Evolutionary conservation across 2,329 filamentous ascomycete genomes (phyloP).

Genomic region (Dothideomycetes sp.): DNA sequence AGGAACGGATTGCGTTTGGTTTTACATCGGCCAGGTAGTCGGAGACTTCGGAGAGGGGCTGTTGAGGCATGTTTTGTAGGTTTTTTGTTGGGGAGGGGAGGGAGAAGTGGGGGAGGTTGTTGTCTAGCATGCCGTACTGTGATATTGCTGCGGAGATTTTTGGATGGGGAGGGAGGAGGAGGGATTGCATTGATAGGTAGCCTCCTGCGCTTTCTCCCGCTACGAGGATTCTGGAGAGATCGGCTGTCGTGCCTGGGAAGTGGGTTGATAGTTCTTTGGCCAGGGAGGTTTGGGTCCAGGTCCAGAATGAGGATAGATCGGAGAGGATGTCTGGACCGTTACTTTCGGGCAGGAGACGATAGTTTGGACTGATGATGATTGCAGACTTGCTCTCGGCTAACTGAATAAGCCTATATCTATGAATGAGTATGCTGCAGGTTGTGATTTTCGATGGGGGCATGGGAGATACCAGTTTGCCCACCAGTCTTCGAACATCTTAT

Average conservation of each 20-base stretch:
- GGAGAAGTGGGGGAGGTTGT: slow-evolving; percentile 18
- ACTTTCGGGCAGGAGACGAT: slow-evolving; percentile 44
- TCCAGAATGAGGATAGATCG: slow-evolving; percentile 42
- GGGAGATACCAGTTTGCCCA: slow-evolving; percentile 15
- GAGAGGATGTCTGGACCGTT: slow-evolving; percentile 38
- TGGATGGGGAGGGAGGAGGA: slow-evolving; percentile 2
- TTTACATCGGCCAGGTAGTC: slow-evolving; percentile 13
- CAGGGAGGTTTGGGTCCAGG: slow-evolving; percentile 29
- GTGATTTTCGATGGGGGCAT: slow-evolving; percentile 12
- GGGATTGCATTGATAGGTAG: slow-evolving; percentile 29
- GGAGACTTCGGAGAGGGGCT: slow-evolving; percentile 4
- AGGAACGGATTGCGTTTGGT: slow-evolving; percentile 13
- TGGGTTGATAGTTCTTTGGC: slow-evolving; percentile 12
- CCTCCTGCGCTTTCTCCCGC: slow-evolving; percentile 33
- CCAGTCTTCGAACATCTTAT: slow-evolving; percentile 11
- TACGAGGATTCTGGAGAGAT: slow-evolving; percentile 24
- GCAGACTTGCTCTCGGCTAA: slow-evolving; percentile 32
- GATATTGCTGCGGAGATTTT: slow-evolving; percentile 24
- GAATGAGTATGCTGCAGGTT: slow-evolving; percentile 16
- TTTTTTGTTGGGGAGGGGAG: not conserved
- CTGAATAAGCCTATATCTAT: slow-evolving; percentile 30
- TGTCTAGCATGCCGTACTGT: slow-evolving; percentile 28
- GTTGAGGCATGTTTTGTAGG: slow-evolving; percentile 14
- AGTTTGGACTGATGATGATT: slow-evolving; percentile 41
- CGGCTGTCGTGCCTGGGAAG: slow-evolving; percentile 16